These are phyloP conservation scores for Leccinum pallidistipes DNA, from an alignment of 1,284 basidiomycete genomes.

Conservation along the genomic window DNA sequence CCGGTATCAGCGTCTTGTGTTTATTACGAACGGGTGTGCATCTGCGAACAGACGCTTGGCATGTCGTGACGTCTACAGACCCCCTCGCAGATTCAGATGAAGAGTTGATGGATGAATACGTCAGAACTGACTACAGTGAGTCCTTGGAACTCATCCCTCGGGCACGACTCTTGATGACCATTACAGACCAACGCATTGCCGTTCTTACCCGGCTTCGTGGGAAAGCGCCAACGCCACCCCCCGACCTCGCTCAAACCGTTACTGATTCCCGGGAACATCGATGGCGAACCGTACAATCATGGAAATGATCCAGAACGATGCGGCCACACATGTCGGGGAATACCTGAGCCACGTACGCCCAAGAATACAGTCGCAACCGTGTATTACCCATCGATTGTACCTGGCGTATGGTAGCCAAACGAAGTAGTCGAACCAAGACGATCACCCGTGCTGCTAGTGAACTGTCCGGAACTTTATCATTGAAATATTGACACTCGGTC, in stretches of 20 bases:
- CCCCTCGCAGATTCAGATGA: slow-evolving; percentile 73
- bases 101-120: slow-evolving; percentile 62
- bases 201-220: slow-evolving; percentile 47
- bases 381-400: slow-evolving; percentile 7
- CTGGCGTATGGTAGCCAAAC: neutral
- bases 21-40: neutral
- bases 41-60: slow-evolving; percentile 61
- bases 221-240: slow-evolving; percentile 42
- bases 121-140: slow-evolving; percentile 64
- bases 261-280: slow-evolving; percentile 34
- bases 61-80: slow-evolving; percentile 58
- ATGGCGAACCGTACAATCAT: slow-evolving; percentile 42
- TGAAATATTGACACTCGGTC: neutral
- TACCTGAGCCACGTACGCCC: neutral
- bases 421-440: neutral
- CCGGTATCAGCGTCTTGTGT: neutral
- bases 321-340: neutral
- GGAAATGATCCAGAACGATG: slow-evolving; percentile 31
- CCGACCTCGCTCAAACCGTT: slow-evolving; percentile 13
- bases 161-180: neutral
- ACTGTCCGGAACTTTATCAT: neutral
- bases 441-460: neutral
- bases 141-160: slow-evolving; percentile 1
- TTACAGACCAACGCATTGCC: slow-evolving; percentile 49
- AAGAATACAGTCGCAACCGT: slow-evolving; percentile 2